Base-by-base conservation (phyloP, 768 basidiomycete genomes). In the Lanmaoa rubissima region DNA sequence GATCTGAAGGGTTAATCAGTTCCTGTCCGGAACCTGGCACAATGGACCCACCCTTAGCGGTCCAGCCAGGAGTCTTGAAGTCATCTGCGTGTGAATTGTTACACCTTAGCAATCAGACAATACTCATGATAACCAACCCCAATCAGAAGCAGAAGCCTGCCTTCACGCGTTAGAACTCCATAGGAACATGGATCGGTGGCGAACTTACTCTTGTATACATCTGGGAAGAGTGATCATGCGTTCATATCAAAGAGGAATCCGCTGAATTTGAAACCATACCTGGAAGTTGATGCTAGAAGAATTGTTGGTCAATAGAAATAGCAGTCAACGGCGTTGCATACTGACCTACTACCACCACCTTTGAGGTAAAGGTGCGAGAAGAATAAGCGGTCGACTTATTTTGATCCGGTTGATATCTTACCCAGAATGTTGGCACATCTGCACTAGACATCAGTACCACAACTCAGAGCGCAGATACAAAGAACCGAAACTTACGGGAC, bases 31-130 rank as follows among this genome's bases (percentile, higher is more conserved):
- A 31, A 46, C 17, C 21, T 47, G 24, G 55, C 32, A 38, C 32
- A 49, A 35, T 19, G 38, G 21, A 59, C 69, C 24, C 57, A 84
- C 84, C 83, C 69, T 86, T 76, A 10, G 82, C 81, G 10, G 79
- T 82, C 86, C 86, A 87, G 46, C 86, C 86, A 42, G 80, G 79
- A 19, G 79, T 78, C 76, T 87, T 88, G 78, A 88, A 88, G 69
- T 87, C 86, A 66, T 88, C 86, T 86, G 57, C 13, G 39, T 19
- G 47, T 13, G 28, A 34, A 32, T 42, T 14, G 5, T 59, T 32
- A 53, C 17, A 28, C 21, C 8, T 17, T 5, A 26, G 17, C 10
- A 21, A 40, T 16, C 32, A 35, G 5, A 35, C n/a, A 9, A 44
- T 38, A 44, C 31, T 31, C n/a, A 40, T 51, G 14, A 42, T 19